Base-by-base conservation (phyloP, 2,329 filamentous ascomycete genomes). In the Sclerotinia glacialis region DNA sequence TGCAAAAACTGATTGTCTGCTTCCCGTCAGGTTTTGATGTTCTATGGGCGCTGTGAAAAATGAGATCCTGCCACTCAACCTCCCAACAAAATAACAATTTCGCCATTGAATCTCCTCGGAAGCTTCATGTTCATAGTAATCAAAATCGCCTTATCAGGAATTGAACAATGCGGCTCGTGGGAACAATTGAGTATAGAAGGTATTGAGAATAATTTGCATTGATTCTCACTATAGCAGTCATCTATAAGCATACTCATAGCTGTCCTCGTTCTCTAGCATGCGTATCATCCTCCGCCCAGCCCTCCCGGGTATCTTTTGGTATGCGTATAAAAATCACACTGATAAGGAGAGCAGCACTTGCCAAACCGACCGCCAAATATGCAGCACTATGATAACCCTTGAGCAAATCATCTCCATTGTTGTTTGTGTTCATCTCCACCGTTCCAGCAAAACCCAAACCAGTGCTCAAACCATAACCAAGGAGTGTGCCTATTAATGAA, bases 371-470 rank as follows among this genome's bases (percentile, higher is more conserved):
- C 0, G 74, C 78, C 69, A 81, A 78, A 71, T 79, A 81, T 69
- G 80, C 75, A 3, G 80, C 80, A 16, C 76, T 76, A 3, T 77
- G 72, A 64, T 79, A 76, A 4, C 79, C 79, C 4, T 68, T 67
- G 4, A 80, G 71, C 5, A 74, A 69, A 42, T 73, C 63, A 5
- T 56, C 53, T 21, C 65, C 68, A 37, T 56, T 42, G 18, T 67
- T 28, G 71, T 69, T 72, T 1, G 63, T 68, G 34, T 71, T 34
- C 5, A 56, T 54, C 49, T 80, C 79, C 21, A 80, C 75, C 0
- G 78, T 80, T 0, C 78, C 78, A 5, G 79, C 79, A 68, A 82
- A 79, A 0, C 79, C 80, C 6, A 82, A 56, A 0, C 80, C 80
- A 4, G 79, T 71, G 68, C 79, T 80, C 16, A 75, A 76, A 0